These are phyloP conservation scores for Aegilops bicornis DNA, from an alignment of 176 grass and related monocot genomes.

Conservation along the genomic window DNA sequence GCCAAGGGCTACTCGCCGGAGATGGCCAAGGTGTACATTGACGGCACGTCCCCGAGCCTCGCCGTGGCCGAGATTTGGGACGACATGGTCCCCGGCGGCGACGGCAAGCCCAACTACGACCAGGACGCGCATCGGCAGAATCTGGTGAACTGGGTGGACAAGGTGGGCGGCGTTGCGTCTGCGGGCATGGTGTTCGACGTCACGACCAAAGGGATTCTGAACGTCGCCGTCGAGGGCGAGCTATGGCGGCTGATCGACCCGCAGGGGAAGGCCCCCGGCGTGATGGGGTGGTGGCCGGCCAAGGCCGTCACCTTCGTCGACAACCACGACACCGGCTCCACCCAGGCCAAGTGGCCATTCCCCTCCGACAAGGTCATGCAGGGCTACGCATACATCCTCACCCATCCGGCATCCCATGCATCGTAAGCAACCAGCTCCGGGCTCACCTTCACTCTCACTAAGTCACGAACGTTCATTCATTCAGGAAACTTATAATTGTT, in stretches of 20 bases:
- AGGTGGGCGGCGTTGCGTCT: neutral
- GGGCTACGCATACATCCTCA: slow-evolving; percentile 79
- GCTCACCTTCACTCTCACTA: neutral
- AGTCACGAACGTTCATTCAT: neutral
- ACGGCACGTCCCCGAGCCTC: slow-evolving; percentile 36
- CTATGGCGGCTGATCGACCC: no score
- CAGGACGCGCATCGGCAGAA: slow-evolving; percentile 38
- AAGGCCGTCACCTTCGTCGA: slow-evolving; percentile 84
- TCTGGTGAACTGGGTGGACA: slow-evolving; percentile 41
- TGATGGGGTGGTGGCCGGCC: slow-evolving; percentile 59
- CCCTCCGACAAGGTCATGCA: slow-evolving; percentile 78
- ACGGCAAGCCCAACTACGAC: neutral
- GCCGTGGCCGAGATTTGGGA: slow-evolving; percentile 63
- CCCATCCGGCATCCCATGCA: slow-evolving; percentile 63
- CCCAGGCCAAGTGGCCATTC: slow-evolving; percentile 64
- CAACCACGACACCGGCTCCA: slow-evolving; percentile 85
- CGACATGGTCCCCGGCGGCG: neutral
- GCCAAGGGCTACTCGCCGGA: slow-evolving; percentile 43
- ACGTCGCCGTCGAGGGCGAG: neutral
- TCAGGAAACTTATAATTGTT: neutral
- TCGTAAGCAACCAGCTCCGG: slow-evolving; percentile 38
- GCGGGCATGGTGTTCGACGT: slow-evolving; percentile 37
- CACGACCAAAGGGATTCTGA: slow-evolving; percentile 48
- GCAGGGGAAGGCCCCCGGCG: slow-evolving; percentile 53
- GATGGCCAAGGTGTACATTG: slow-evolving; percentile 53